These are phyloP conservation scores for Thyridium curvatum DNA, from an alignment of 2,329 filamentous ascomycete species.

Conservation along the genomic window DNA sequence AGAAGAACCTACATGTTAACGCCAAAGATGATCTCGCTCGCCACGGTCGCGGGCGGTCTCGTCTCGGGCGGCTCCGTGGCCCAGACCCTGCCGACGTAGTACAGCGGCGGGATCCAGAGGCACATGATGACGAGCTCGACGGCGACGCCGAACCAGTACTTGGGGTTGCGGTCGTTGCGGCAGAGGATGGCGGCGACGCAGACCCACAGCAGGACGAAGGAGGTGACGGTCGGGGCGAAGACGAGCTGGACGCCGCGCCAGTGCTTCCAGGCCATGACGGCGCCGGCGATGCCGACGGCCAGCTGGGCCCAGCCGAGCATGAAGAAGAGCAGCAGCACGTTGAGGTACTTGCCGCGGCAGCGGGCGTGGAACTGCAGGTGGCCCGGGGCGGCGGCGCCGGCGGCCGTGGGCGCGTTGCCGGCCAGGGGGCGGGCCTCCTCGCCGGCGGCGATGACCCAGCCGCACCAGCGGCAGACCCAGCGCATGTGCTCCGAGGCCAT, in stretches of 20 bases:
- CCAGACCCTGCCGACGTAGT: slow-evolving; percentile 13
- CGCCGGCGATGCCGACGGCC: slow-evolving; percentile 23
- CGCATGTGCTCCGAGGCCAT: slow-evolving; percentile 25
- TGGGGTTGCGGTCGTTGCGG: slow-evolving; percentile 25
- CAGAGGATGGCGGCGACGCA: slow-evolving; percentile 25
- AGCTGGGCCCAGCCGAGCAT: slow-evolving; percentile 30
- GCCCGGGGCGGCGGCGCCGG: slow-evolving; percentile 15
- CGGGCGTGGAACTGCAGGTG: slow-evolving; percentile 31
- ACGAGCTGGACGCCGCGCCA: slow-evolving; percentile 22
- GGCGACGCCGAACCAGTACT: slow-evolving; percentile 29
- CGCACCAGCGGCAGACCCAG: slow-evolving; percentile 39
- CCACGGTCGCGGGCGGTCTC: slow-evolving; percentile 14
- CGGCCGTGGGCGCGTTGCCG: no score
- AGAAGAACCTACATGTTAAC: slow-evolving; percentile 28
- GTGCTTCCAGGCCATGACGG: slow-evolving; percentile 30
- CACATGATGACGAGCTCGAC: slow-evolving; percentile 28
- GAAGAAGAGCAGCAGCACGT: slow-evolving; percentile 29
- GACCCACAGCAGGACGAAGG: slow-evolving; percentile 28
- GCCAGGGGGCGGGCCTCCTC: no score
- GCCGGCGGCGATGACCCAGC: slow-evolving; percentile 25
- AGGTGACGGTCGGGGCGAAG: slow-evolving; percentile 25
- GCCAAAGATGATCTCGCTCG: slow-evolving; percentile 24
- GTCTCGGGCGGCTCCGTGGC: not conserved
- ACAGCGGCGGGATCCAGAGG: slow-evolving; percentile 22
- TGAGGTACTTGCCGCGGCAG: slow-evolving; percentile 32